Conservation (phyloP, 1,284 basidiomycete species). For the Cutaneotrichosporon sp. region DNA sequence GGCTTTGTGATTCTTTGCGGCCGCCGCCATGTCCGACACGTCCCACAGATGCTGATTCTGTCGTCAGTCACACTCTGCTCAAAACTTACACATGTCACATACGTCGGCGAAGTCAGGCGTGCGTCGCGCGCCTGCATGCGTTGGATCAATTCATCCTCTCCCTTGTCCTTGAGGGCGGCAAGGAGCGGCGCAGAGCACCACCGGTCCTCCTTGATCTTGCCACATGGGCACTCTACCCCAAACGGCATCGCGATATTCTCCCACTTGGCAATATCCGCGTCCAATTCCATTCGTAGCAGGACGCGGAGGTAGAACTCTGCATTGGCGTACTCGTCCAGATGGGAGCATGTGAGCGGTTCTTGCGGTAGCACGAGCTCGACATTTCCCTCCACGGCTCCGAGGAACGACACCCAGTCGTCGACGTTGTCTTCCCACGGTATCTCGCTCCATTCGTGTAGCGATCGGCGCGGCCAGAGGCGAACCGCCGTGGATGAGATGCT, state of each 20-base stretch:
- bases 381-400: background rate
- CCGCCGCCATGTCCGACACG: background rate
- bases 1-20: background rate
- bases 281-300: background rate
- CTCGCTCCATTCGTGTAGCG: no score
- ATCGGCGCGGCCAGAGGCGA: no score
- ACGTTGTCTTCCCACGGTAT: background rate
- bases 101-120: background rate
- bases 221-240: background rate
- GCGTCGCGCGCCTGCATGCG: background rate
- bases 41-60: slow-evolving; percentile 3
- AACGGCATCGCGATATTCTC: background rate
- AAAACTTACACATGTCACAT: background rate
- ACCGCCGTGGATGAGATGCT: no score
- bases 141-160: background rate
- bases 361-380: background rate
- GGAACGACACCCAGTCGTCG: background rate
- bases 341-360: background rate
- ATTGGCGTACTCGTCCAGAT: background rate
- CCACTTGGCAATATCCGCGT: background rate
- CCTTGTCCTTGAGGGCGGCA: background rate
- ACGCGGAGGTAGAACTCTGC: background rate
- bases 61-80: background rate
- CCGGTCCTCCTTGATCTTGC: background rate
- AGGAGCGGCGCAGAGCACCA: background rate